Percentiles rank a stretch among this genome's conserved stretches.
These are phyloP conservation scores for Sonneratia alba DNA, from an alignment of 345 rosid species.

Conservation along the genomic window DNA sequence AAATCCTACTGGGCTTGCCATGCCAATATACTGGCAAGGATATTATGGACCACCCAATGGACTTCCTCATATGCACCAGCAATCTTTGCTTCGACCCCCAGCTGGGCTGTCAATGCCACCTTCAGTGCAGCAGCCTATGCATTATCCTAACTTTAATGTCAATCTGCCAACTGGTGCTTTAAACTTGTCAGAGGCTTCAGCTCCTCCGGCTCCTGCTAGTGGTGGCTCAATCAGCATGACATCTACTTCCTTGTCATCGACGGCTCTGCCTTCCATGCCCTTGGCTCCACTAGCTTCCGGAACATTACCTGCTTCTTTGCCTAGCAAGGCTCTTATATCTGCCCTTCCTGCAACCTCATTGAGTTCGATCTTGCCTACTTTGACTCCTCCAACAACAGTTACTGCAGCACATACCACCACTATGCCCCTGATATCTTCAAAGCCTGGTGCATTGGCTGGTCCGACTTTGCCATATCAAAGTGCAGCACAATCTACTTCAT, in stretches of 20 bases:
- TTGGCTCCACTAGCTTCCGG: constrained; percentile 48
- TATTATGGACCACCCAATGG: constrained; percentile 76
- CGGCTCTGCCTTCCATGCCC: constrained; percentile 19
- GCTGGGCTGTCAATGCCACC: constrained; percentile 62
- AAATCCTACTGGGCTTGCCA: constrained; percentile 51
- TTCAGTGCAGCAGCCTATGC: constrained; percentile 65
- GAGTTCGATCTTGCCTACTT: constrained; percentile 36
- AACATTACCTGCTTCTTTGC: constrained; percentile 31
- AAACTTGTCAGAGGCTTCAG: constrained; percentile 39
- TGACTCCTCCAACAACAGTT: constrained; percentile 40
- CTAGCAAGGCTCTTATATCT: constrained; percentile 33
- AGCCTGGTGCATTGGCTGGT: constrained; percentile 34
- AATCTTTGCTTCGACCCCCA: constrained; percentile 66
- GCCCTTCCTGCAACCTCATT: constrained; percentile 34
- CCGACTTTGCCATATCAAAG: constrained; percentile 40
- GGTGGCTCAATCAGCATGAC: constrained; percentile 27
- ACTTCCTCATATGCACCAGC: constrained; percentile 76
- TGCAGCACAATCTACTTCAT: constrained; percentile 29
- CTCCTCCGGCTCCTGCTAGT: constrained; percentile 32
- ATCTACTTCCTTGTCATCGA: constrained; percentile 31
- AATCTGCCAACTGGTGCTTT: constrained; percentile 41
- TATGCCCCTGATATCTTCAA: constrained; percentile 31
- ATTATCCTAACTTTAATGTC: constrained; percentile 57
- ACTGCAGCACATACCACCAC: constrained; percentile 34
- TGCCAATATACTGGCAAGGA: constrained; percentile 92